phyloP scores from a whole-genome alignment of 306 rosid species.

The Prunus campanulata region DNA sequence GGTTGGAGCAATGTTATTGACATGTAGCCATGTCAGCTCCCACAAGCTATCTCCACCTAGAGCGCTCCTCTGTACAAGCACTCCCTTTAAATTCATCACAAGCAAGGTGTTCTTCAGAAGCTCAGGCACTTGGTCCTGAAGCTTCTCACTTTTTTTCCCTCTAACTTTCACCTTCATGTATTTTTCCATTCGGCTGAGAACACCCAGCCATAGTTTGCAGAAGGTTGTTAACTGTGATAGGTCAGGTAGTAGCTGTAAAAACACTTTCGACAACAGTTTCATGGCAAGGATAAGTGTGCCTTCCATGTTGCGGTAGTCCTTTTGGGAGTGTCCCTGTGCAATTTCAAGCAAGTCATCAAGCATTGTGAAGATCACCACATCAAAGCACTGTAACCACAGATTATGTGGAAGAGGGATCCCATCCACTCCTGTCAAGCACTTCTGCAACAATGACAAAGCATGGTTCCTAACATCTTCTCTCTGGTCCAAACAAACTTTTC shows the following conservation, averaged over 20 bases:
- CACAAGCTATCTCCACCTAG: constrained; percentile 94
- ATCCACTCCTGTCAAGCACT: constrained; percentile 77
- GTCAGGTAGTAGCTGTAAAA: constrained; percentile 70
- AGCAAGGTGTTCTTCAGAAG: constrained; percentile 79
- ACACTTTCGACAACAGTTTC: constrained; percentile 87
- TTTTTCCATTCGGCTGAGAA: constrained; percentile 89
- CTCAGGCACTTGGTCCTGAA: constrained; percentile 82
- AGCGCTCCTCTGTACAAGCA: constrained; percentile 77
- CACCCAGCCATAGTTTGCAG: constrained; percentile 96
- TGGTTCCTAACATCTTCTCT: constrained; percentile 97
- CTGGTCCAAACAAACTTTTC: constrained; percentile 96
- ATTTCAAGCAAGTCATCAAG: constrained; percentile 95
- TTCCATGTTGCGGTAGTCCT: constrained; percentile 94
- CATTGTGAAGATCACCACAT: constrained; percentile 84
- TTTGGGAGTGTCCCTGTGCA: constrained; percentile 84
- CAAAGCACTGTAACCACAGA: constrained; percentile 84
- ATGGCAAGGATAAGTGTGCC: constrained; percentile 83
- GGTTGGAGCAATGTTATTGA: constrained; percentile 73
- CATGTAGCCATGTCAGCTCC: constrained; percentile 96
- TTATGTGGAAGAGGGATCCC: constrained; percentile 55
- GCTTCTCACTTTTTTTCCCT: constrained; percentile 86
- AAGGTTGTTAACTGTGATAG: constrained; percentile 74
- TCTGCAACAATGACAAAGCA: constrained; percentile 74
- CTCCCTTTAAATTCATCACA: constrained; percentile 73
- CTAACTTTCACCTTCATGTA: constrained; percentile 80